phyloP scores from a whole-genome alignment of 441 rosid species.

The Gossypium davidsonii region DNA sequence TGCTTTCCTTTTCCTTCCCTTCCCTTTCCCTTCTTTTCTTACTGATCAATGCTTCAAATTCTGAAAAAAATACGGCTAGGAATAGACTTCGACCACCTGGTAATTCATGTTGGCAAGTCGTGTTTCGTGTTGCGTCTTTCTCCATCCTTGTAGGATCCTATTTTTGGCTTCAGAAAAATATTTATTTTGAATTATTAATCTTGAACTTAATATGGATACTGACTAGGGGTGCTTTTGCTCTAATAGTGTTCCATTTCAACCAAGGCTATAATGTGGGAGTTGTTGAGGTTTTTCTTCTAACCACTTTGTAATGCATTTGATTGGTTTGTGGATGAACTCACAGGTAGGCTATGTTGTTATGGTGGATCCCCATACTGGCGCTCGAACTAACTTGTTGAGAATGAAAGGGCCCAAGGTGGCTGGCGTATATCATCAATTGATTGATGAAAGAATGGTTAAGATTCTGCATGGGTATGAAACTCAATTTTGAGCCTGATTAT shows the following conservation, averaged over 20 bases:
- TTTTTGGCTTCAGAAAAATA: background rate
- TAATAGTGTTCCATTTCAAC: background rate
- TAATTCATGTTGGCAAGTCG: no score
- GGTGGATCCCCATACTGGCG: conserved; percentile 60
- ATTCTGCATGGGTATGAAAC: conserved; percentile 54
- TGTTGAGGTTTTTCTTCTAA: background rate
- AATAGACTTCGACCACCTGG: no score
- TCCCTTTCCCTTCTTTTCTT: background rate
- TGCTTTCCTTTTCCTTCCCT: background rate
- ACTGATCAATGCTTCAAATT: no score
- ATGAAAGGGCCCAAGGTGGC: conserved; percentile 72
- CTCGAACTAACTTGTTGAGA: conserved; percentile 53
- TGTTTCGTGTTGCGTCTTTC: background rate
- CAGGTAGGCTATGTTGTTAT: conserved; percentile 92
- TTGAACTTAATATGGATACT: background rate
- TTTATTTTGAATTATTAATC: background rate
- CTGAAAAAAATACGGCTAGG: no score
- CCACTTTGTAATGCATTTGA: background rate
- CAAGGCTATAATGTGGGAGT: background rate
- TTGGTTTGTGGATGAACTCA: conserved; percentile 8
- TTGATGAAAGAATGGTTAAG: conserved; percentile 51
- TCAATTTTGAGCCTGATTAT: background rate
- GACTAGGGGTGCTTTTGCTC: background rate
- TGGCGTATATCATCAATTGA: conserved; percentile 71
- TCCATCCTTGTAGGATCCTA: background rate